Base-by-base conservation (phyloP, 352 stramenopile genomes). In the Pythium aquatile region DNA sequence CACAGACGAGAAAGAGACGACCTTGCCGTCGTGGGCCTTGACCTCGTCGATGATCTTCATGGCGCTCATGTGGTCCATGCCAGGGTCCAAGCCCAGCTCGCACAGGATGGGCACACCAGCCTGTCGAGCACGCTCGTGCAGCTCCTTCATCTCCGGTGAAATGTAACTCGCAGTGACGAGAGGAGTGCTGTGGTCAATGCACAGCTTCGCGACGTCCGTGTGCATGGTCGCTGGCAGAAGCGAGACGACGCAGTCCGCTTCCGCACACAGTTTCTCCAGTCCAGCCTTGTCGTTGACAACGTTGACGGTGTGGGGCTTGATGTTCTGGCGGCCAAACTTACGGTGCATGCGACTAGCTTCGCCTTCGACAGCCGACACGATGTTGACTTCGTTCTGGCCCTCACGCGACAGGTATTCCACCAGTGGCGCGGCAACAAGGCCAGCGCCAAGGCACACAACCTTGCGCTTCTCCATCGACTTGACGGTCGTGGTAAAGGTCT, bases 21-120 rank as follows among this genome's bases (percentile, higher is more conserved):
- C 79, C 55, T 85, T 88, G 28, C 95, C 96, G 53, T 87, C 91
- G 24, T 91, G 75, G 5, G 82, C 78, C 49, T 98, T 93, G 42
- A 98, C 90, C 73, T 98, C 83, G 68, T 98, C 91, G 58, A 99
- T 98, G 11, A 98, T 92, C 68, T 97, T 97, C 93, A 98, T 98
- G 3, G 96, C 96, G 69, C 87, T 97, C 90, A 98, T 98, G 74
- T 98, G 96, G 63, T 98, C 94, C 77, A 99, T 98, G 20, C 96
- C 97, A 35, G 96, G 96, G 69, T 99, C 97, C 14, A 99, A 70
- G 13, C 97, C 97, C 48, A 98, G 82, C 75, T 99, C 96, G 73
- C 97, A 98, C 13, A 99, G 73, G 44, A 99, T 97, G 26, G 85
- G 82, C 46, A 98, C 90, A 10, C 91, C 93, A 24, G 79, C 82